Conservation (phyloP, 306 rosid species). For the Pyrus betulifolia region DNA sequence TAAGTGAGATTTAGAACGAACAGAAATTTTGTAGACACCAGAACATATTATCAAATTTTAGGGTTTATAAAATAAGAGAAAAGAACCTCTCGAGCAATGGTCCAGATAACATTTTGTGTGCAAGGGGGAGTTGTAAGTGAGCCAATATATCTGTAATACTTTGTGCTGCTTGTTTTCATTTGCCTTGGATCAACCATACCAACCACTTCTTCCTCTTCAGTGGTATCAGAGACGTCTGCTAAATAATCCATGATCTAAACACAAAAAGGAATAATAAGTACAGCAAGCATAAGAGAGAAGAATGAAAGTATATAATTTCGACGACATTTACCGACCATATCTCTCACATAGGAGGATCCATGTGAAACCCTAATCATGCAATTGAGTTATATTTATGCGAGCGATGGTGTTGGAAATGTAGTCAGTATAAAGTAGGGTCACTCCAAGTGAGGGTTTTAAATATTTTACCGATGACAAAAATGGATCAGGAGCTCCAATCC, state of each 20-base stretch:
- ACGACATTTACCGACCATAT: not conserved
- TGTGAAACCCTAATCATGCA: not conserved
- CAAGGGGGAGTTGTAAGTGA: constrained; percentile 80
- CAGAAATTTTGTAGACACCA: not conserved
- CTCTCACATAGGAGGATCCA: not conserved
- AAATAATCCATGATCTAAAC: constrained; percentile 29
- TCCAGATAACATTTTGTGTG: constrained; percentile 54
- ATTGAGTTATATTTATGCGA: not conserved
- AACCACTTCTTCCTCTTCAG: constrained; percentile 8
- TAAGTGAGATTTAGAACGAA: not conserved
- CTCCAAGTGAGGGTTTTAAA: not conserved
- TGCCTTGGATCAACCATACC: constrained; percentile 38
- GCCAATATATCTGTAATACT: constrained; percentile 61
- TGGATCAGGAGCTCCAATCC: constrained; percentile 37
- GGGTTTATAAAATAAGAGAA: not conserved
- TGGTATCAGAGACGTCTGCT: constrained; percentile 10
- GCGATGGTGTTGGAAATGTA: not conserved
- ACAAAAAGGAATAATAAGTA: not conserved
- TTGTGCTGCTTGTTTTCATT: constrained; percentile 11
- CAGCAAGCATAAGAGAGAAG: not conserved
- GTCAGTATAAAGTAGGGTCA: not conserved
- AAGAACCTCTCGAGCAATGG: constrained; percentile 23
- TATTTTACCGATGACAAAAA: constrained; percentile 46
- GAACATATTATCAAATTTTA: not conserved
- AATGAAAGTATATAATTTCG: not conserved